phyloP scores from a whole-genome alignment of 192 early-diverging fungal species.

The Coemansia sp. region DNA sequence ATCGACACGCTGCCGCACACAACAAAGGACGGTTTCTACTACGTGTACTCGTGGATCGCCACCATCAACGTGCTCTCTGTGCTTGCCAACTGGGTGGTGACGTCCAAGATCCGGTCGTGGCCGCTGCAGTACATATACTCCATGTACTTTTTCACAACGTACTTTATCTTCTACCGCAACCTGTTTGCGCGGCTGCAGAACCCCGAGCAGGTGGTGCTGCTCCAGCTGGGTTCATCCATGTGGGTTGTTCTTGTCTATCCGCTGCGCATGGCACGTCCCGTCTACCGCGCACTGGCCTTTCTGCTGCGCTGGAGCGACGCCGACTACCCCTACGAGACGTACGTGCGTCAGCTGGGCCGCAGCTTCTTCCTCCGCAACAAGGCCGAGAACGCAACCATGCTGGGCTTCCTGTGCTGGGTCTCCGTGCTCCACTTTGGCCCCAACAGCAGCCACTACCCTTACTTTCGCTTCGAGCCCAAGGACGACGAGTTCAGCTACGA shows the following conservation, averaged over 20 bases:
- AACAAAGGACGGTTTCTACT: constrained; percentile 62
- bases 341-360: constrained; percentile 68
- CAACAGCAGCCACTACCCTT: constrained; percentile 66
- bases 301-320: constrained; percentile 58
- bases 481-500: constrained; percentile 59
- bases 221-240: constrained; percentile 70
- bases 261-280: constrained; percentile 64
- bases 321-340: constrained; percentile 64
- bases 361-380: constrained; percentile 72
- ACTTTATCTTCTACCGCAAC: constrained; percentile 81
- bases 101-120: constrained; percentile 63
- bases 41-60: constrained; percentile 75
- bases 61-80: constrained; percentile 69
- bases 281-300: constrained; percentile 51
- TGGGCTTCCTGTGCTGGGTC: constrained; percentile 74
- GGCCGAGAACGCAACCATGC: constrained; percentile 76
- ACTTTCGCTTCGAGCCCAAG: constrained; percentile 61
- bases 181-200: constrained; percentile 72
- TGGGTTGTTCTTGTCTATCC: constrained; percentile 79
- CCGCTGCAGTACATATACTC: constrained; percentile 70
- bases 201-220: constrained; percentile 62
- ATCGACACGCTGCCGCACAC: constrained; percentile 60
- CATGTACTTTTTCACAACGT: constrained; percentile 78
- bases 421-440: constrained; percentile 71
- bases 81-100: constrained; percentile 67